Evolutionary conservation across 352 stramenopile species (phyloP), one percentile per base, ranked within the genome.

Genomic region (Globisporangium iwayamae): DNA sequence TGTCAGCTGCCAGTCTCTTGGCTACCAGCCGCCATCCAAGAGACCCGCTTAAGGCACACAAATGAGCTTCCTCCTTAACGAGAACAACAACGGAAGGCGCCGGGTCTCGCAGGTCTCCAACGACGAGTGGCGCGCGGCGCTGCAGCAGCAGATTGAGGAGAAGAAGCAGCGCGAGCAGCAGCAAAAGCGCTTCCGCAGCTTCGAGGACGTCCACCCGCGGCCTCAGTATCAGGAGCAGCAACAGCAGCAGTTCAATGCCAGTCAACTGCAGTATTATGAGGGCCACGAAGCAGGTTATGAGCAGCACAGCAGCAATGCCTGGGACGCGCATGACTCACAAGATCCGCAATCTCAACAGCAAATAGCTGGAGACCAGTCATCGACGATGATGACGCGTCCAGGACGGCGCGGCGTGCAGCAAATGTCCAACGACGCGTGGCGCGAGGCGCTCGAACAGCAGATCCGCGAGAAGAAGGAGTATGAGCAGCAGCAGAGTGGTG

Each of bases 381-480:
- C 36, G 8, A 47, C 38, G 32, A 41, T 11, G 32, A 41, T 11
- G 9, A 10, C 48, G 38, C 57, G 57, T 7, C 30, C 47, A 45
- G 75, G 73, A 22, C 58, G 75, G 1, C 75, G 73, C 0, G 56
- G 65, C 3, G 78, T 81, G 39, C 70, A 78, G 38, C 68, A 74
- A 20, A 64, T 87, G 60, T 76, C 75, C 30, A 62, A 67, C 10
- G 66, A 71, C 16, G 57, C 81, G 51, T 85, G 78, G 78, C 66
- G 57, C 81, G 53, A 83, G 78, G 78, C 66, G 11, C 66, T 87
- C 34, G 75, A 83, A 45, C 64, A 75, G 43, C 78, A 87, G 52
- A 84, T 87, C 9, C 67, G 68, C n/a, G 69, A 80, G 30, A 83
- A 83, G 47, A 59, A 76, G 46, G 53, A 74, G 54, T 63, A 53